These are phyloP conservation scores for Zygosaccharomyces sapae DNA, from an alignment of 1,139 yeast species.

Conservation along the genomic window DNA sequence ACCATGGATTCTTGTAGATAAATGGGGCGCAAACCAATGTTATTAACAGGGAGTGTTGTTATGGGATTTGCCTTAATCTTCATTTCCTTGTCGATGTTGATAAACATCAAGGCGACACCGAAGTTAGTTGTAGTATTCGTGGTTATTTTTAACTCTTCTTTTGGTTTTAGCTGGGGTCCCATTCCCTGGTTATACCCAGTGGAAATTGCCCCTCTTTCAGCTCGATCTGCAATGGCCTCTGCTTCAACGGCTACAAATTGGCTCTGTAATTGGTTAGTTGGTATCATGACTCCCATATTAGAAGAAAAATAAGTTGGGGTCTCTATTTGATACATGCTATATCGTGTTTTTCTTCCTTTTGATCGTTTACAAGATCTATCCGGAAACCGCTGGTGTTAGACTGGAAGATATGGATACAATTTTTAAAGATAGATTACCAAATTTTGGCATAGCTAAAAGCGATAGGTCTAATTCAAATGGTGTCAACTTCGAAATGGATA, in stretches of 20 bases:
- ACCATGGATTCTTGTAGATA: conserved; percentile 87
- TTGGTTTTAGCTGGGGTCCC: conserved; percentile 92
- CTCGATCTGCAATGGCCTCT: conserved; percentile 91
- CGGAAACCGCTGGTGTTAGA: conserved; percentile 86
- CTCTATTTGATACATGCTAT: conserved; percentile 77
- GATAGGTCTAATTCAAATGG: conserved; percentile 10
- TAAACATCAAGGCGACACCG: conserved; percentile 62
- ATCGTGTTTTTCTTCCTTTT: conserved; percentile 68
- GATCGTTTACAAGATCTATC: conserved; percentile 65
- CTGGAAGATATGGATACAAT: conserved; percentile 84
- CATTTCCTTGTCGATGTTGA: conserved; percentile 63
- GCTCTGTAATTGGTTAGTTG: conserved; percentile 91
- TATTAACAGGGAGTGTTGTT: conserved; percentile 68
- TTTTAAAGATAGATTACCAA: conserved; percentile 60
- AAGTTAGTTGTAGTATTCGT: conserved; percentile 70
- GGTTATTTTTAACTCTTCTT: conserved; percentile 74
- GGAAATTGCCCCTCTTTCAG: conserved; percentile 80
- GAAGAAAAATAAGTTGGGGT: conserved; percentile 75
- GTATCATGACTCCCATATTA: conserved; percentile 83
- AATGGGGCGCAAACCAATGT: conserved; percentile 88
- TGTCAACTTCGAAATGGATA: conserved; percentile 23
- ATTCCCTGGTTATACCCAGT: conserved; percentile 90
- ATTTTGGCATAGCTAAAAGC: conserved; percentile 30
- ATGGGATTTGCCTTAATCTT: conserved; percentile 70
- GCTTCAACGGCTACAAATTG: conserved; percentile 89